phyloP scores from a whole-genome alignment of 768 basidiomycete species.

The Gautieria morchelliformis region DNA sequence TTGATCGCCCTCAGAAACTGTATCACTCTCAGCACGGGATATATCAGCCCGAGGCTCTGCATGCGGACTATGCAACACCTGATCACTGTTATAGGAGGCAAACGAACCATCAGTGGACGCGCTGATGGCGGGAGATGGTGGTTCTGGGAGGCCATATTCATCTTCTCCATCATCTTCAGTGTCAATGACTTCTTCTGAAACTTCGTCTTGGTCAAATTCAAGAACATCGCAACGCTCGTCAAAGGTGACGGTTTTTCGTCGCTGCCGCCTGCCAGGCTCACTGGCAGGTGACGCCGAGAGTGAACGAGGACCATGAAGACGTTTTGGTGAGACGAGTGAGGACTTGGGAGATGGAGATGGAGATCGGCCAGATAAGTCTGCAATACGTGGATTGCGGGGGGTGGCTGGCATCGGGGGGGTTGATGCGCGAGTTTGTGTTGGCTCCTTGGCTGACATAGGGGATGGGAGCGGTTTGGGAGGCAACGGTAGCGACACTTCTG shows the following conservation, averaged over 20 bases:
- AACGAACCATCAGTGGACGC: slow-evolving; percentile 8
- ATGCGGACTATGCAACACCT: neutral
- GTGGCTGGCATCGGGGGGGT: slow-evolving; percentile 9
- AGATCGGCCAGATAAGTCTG: slow-evolving; percentile 1
- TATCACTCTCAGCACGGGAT: neutral
- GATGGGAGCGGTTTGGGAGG: slow-evolving; percentile 18
- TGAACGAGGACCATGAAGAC: slow-evolving; percentile 68
- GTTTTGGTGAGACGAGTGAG: slow-evolving; percentile 52
- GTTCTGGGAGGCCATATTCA: slow-evolving; percentile 14
- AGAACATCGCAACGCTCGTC: slow-evolving; percentile 74
- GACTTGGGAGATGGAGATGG: slow-evolving; percentile 49
- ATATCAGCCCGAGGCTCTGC: neutral
- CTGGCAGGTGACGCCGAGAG: slow-evolving; percentile 10
- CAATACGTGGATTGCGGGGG: slow-evolving; percentile 17
- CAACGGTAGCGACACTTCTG: slow-evolving; percentile 15
- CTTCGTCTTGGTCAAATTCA: slow-evolving; percentile 64
- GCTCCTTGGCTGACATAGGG: slow-evolving; percentile 5
- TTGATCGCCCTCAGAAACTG: neutral
- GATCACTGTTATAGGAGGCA: neutral
- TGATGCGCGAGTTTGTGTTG: neutral
- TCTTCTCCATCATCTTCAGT: slow-evolving; percentile 15
- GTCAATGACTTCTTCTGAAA: slow-evolving; percentile 12
- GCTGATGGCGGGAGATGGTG: slow-evolving; percentile 8
- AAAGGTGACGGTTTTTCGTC: slow-evolving; percentile 72
- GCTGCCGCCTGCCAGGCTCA: slow-evolving; percentile 32